Evolutionary conservation across 768 basidiomycete species (phyloP), one percentile per base, ranked within the genome.

Genomic region (Auriculariales sp.): DNA sequence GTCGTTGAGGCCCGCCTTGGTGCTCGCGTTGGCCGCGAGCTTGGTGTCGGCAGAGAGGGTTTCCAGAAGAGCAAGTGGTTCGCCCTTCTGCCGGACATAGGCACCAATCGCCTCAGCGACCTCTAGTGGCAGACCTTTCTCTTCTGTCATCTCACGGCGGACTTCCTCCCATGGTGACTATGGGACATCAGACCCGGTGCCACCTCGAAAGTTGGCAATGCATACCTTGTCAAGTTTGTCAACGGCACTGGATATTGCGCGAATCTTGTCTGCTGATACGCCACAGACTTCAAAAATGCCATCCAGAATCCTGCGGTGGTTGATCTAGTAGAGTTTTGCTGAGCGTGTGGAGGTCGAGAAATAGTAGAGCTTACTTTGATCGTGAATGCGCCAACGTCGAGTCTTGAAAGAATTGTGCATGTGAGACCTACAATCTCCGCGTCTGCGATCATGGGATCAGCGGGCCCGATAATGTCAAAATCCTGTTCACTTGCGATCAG

Each of bases 371-470:
- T 7, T 48, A 84, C 87, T 75, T 98, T 98, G 71, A 99, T 69
- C 1, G 85, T 91, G 61, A 87, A 99, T 32, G 95, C 93, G 36
- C 92, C 92, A 17, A 99, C 82, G 48, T 95, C 89, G 9, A 99
- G 72, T 50, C 73, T 77, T 0, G 78, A 75, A 47, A 98, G 68
- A 28, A 93, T 74, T 5, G 90, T 89, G 58, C 83, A 88, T 1
- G 89, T 58, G 52, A 97, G 63, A 54, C 81, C 80, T 54, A 98
- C 73, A 25, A 95, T 63, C 62, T 99, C 95, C 1, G 89, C 88
- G 60, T 98, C 95, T 7, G 95, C 88, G 49, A 99, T 88, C 95
- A 99, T 99, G 3, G 89, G 68, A 63, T 99, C 95, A 81, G 88
- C 97, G 6, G 64, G 59, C 7, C 95, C 95, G 28, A 84, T 78